phyloP scores from a whole-genome alignment of 73 alveolate genomes.

The Symbiodinium pilosum region DNA sequence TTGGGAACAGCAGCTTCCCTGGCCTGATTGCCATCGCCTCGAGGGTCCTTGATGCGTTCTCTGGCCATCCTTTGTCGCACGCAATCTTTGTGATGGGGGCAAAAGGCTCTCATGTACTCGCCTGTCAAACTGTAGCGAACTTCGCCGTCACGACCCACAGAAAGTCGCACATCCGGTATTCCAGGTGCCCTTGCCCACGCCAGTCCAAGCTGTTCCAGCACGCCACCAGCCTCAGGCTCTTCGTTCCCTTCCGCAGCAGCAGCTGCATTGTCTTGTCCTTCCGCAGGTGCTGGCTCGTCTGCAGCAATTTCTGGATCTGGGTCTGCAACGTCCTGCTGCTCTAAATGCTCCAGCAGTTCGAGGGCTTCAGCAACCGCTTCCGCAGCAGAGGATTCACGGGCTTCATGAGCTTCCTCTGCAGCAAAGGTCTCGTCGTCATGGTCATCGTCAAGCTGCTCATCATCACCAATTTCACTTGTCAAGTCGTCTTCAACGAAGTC shows the following conservation, averaged over 20 bases:
- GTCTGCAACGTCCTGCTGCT: too few relatives aligned
- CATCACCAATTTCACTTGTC: too few relatives aligned
- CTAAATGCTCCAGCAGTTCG: neutral
- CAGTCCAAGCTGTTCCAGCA: too few relatives aligned
- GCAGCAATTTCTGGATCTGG: neutral
- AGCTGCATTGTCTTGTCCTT: neutral
- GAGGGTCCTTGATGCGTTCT: too few relatives aligned
- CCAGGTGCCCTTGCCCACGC: slow-evolving; percentile 5
- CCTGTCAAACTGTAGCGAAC: neutral
- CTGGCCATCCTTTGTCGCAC: neutral
- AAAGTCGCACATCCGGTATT: neutral
- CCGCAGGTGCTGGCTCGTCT: neutral
- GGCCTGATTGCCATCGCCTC: too few relatives aligned
- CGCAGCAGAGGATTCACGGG: too few relatives aligned
- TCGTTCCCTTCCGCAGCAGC: neutral
- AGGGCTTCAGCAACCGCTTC: neutral
- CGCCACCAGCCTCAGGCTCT: too few relatives aligned
- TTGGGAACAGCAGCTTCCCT: neutral
- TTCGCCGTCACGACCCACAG: neutral
- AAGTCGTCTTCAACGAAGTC: too few relatives aligned
- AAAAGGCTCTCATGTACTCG: neutral
- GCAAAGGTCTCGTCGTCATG: too few relatives aligned
- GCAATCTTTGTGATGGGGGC: neutral
- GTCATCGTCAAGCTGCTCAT: too few relatives aligned
- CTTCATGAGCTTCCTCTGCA: too few relatives aligned